phyloP scores from a whole-genome alignment of 2,329 filamentous ascomycete species.

The Hypoxylon sp. region DNA sequence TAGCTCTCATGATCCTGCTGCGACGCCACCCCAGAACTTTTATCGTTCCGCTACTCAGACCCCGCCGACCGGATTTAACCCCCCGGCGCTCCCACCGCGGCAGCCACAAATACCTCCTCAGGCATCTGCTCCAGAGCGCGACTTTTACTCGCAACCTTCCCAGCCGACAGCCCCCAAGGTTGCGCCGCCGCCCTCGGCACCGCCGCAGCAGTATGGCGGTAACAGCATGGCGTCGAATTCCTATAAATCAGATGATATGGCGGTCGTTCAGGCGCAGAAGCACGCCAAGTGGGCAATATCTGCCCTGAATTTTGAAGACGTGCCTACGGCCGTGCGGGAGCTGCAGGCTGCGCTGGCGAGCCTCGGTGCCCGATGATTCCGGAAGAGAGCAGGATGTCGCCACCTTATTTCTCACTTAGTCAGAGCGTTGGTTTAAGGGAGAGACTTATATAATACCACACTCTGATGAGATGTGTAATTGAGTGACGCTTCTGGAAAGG shows the following conservation, averaged over 20 bases:
- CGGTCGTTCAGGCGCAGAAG: slow-evolving; percentile 84
- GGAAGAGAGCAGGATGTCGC: neutral
- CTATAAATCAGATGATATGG: slow-evolving; percentile 70
- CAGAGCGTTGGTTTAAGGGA: neutral
- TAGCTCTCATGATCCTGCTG: slow-evolving; percentile 33
- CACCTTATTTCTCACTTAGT: neutral
- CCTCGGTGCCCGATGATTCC: slow-evolving; percentile 67
- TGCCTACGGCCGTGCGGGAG: slow-evolving; percentile 87
- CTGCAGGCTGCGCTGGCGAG: slow-evolving; percentile 75
- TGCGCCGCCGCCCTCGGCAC: slow-evolving; percentile 26
- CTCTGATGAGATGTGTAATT: too few species aligned
- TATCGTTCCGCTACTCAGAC: slow-evolving; percentile 44
- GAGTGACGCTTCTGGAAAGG: too few species aligned
- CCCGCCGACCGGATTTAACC: slow-evolving; percentile 37
- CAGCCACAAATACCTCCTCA: slow-evolving; percentile 37
- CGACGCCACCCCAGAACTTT: slow-evolving; percentile 48
- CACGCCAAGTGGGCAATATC: slow-evolving; percentile 98
- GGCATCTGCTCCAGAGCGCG: slow-evolving; percentile 38
- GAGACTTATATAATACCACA: neutral
- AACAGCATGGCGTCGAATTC: slow-evolving; percentile 41
- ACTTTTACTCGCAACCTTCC: slow-evolving; percentile 33
- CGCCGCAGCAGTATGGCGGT: slow-evolving; percentile 37
- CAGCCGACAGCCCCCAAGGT: slow-evolving; percentile 38
- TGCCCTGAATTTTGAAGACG: slow-evolving; percentile 95
- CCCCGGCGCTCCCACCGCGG: slow-evolving; percentile 36